These are phyloP conservation scores for Cladophialophora carrionii DNA, from an alignment of 2,329 filamentous ascomycete genomes.

Conservation along the genomic window DNA sequence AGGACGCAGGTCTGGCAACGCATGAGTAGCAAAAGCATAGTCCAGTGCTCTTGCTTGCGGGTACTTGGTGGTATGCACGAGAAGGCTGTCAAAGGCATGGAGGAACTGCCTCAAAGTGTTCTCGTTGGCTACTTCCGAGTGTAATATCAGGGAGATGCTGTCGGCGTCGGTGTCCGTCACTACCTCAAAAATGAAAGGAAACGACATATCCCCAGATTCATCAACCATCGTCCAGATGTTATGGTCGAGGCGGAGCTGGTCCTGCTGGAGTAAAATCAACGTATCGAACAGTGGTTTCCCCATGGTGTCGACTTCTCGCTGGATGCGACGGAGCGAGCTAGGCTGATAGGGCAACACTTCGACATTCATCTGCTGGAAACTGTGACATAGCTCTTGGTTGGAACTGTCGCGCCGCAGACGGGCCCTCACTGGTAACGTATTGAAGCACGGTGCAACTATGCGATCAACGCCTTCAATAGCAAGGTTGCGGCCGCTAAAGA, in stretches of 20 bases:
- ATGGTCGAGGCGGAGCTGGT: conserved; percentile 50
- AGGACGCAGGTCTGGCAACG: conserved; percentile 18
- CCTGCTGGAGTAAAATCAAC: conserved; percentile 75
- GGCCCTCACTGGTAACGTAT: conserved; percentile 75
- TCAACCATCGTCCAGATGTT: conserved; percentile 56
- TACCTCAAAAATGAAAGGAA: conserved; percentile 77
- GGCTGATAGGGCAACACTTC: conserved; percentile 71
- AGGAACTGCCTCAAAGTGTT: conserved; percentile 27
- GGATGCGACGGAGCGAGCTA: conserved; percentile 72
- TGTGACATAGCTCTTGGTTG: conserved; percentile 62
- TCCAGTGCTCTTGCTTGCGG: conserved; percentile 31
- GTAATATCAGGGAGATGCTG: conserved; percentile 62
- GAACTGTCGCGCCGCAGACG: conserved; percentile 54
- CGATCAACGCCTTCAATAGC: conserved; percentile 67
- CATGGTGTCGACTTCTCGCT: conserved; percentile 54
- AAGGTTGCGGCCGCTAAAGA: conserved; percentile 75
- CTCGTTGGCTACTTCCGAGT: conserved; percentile 57
- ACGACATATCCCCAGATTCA: conserved; percentile 61
- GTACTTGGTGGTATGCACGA: conserved; percentile 42
- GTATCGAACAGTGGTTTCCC: conserved; percentile 73
- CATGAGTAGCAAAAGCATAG: conserved; percentile 12
- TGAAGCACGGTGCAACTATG: conserved; percentile 89
- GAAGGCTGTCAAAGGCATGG: conserved; percentile 41
- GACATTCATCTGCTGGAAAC: conserved; percentile 65
- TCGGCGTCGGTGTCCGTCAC: conserved; percentile 60